phyloP scores from a whole-genome alignment of 163 green algal species.

The Chlorella variabilis region DNA sequence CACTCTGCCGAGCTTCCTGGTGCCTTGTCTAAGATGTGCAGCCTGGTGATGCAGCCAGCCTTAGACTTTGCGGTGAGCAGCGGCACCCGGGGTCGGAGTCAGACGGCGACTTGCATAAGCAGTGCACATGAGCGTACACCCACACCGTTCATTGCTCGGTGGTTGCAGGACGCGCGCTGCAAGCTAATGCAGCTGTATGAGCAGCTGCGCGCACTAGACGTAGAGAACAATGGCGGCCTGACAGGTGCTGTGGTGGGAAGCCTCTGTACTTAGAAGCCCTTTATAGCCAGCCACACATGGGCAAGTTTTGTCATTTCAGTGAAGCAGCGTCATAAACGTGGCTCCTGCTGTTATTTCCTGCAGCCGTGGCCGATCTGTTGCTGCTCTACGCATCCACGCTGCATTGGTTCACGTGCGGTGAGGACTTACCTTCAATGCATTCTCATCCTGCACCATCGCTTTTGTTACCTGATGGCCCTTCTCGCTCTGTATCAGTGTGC shows the following conservation, averaged over 20 bases:
- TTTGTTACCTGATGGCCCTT: too few relatives aligned
- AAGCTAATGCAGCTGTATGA: conserved; percentile 54
- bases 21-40: conserved; percentile 11
- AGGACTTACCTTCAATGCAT: not conserved
- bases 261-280: too few relatives aligned
- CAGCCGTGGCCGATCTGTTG: conserved; percentile 73
- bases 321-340: not conserved
- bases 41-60: conserved; percentile 18
- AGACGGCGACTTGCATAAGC: not conserved
- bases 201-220: conserved; percentile 60
- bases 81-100: not conserved
- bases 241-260: conserved; percentile 41
- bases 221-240: conserved; percentile 51
- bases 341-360: too few relatives aligned
- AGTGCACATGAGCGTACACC: too few relatives aligned
- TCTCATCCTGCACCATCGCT: too few relatives aligned
- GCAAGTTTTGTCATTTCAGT: too few relatives aligned
- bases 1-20: not conserved
- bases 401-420: conserved; percentile 29
- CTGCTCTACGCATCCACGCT: conserved; percentile 75
- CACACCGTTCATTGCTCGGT: too few relatives aligned
- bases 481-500: not conserved
- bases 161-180: conserved; percentile 33
- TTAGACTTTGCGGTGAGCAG: not conserved
- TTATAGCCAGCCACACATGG: not conserved